Conservation (phyloP, 139 green algal genomes). For the Auxenochlorella pyrenoidosa region DNA sequence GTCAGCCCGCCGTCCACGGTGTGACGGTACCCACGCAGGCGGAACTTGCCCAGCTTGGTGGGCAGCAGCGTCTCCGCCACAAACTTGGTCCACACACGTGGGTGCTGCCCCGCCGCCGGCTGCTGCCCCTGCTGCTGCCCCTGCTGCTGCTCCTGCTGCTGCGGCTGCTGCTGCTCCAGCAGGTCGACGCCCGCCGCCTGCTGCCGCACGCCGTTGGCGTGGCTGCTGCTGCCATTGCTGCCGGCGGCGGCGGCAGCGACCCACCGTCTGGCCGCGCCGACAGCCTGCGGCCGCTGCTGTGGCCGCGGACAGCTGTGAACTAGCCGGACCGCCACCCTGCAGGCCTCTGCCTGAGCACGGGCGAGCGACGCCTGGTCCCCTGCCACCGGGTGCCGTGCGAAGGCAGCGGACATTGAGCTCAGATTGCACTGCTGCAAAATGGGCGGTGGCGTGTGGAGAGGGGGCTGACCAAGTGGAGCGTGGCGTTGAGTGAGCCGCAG, state of each 20-base stretch:
- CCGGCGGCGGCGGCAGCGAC: background rate
- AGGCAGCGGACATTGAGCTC: no score
- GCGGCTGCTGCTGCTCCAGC: constrained; percentile 14
- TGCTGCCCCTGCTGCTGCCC: constrained; percentile 4
- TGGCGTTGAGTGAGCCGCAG: no score
- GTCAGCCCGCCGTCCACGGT: constrained; percentile 81
- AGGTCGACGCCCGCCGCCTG: background rate
- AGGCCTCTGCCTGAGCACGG: no score
- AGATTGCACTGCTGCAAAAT: no score
- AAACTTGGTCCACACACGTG: constrained; percentile 72
- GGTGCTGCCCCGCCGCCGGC: background rate
- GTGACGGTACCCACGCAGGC: constrained; percentile 92
- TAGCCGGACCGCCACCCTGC: no score
- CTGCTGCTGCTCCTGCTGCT: background rate
- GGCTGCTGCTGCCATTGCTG: constrained; percentile 9
- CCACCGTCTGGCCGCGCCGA: background rate
- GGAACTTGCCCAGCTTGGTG: constrained; percentile 85
- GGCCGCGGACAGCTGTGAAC: background rate
- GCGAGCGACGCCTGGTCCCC: no score
- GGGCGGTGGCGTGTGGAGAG: no score
- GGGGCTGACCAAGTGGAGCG: no score
- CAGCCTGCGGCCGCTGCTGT: background rate
- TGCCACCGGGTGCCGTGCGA: no score
- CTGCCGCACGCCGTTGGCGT: background rate
- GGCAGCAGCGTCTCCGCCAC: constrained; percentile 94